A percentile compares a stretch with the other conserved stretches of the same genome.
These are phyloP conservation scores for Aspergillus diversus DNA, from an alignment of 495 filamentous ascomycete genomes.

Conservation along the genomic window DNA sequence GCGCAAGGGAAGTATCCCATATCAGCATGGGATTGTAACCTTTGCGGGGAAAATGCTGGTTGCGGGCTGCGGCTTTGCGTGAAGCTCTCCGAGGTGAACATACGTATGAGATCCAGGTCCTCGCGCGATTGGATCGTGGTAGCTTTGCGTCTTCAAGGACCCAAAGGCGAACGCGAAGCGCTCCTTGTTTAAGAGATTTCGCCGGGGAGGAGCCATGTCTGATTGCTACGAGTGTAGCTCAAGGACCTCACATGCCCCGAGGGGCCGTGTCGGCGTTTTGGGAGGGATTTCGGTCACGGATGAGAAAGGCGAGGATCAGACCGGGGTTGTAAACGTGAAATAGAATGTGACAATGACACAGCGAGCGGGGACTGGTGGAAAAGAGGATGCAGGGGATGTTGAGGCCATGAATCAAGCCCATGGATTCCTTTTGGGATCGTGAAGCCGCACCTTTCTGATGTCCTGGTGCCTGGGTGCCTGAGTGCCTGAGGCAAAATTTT, in stretches of 20 bases:
- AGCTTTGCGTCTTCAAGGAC: conserved; percentile 61
- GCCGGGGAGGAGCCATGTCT: conserved; percentile 58
- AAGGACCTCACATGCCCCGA: conserved; percentile 24
- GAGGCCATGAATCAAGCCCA: background rate
- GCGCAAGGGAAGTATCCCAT: conserved; percentile 8
- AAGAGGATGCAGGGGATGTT: background rate
- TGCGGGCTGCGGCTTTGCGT: background rate
- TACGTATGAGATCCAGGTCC: conserved; percentile 58
- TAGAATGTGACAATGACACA: background rate
- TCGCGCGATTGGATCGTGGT: conserved; percentile 60
- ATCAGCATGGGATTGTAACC: conserved; percentile 19
- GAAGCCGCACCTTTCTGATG: background rate
- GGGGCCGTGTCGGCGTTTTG: conserved; percentile 18
- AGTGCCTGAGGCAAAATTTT: conserved; percentile 28
- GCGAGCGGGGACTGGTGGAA: background rate
- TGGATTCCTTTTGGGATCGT: background rate
- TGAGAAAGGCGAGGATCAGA: background rate
- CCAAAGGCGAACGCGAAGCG: conserved; percentile 62
- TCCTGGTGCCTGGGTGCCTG: conserved; percentile 21
- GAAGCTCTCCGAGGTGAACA: conserved; percentile 22
- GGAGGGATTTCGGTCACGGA: background rate
- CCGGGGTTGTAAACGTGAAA: background rate
- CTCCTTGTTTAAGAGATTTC: conserved; percentile 63
- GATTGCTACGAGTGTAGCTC: conserved; percentile 23
- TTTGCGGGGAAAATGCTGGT: background rate